A percentile compares a stretch with the other conserved stretches of the same genome.
Conservation (phyloP, 1,284 basidiomycete genomes). For the Tetrapyrgos nigripes region DNA sequence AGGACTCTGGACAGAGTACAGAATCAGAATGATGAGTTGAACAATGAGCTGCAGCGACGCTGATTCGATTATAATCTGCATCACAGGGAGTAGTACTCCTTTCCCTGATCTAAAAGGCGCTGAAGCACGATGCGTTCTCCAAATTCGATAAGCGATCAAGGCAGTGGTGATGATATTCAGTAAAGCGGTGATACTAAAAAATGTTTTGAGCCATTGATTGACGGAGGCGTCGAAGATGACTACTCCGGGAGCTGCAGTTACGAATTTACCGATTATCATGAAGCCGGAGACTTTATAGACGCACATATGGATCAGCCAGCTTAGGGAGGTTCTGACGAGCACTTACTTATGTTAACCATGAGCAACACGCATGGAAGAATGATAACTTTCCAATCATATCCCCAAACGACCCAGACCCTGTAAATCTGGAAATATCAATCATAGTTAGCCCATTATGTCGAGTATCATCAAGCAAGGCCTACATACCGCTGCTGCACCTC, state of each 20-base stretch:
- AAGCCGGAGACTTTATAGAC: not conserved
- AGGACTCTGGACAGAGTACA: conserved; percentile 4
- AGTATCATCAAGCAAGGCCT: not conserved
- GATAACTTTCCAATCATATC: not conserved
- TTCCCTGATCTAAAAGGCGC: not conserved
- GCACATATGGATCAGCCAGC: not conserved
- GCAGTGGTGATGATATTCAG: conserved; percentile 14
- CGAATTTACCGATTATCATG: not conserved
- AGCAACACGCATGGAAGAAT: not conserved
- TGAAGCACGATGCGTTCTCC: conserved; percentile 4
- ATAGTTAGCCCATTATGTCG: not conserved
- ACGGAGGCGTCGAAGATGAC: not conserved
- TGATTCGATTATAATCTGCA: conserved; percentile 14
- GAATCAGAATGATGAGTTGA: conserved; percentile 7
- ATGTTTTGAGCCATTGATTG: conserved; percentile 11
- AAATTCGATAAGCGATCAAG: conserved; percentile 13
- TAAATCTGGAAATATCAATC: not conserved
- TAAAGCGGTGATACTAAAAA: conserved; percentile 2
- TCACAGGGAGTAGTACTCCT: not conserved
- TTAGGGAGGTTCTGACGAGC: not conserved
- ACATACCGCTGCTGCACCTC: not conserved
- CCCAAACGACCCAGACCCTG: not conserved
- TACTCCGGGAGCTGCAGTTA: not conserved
- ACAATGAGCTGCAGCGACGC: conserved; percentile 11
- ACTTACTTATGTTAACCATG: not conserved